Evolutionary conservation across 1,139 yeast genomes (phyloP).

Genomic region (Waltiozyma sp.): DNA sequence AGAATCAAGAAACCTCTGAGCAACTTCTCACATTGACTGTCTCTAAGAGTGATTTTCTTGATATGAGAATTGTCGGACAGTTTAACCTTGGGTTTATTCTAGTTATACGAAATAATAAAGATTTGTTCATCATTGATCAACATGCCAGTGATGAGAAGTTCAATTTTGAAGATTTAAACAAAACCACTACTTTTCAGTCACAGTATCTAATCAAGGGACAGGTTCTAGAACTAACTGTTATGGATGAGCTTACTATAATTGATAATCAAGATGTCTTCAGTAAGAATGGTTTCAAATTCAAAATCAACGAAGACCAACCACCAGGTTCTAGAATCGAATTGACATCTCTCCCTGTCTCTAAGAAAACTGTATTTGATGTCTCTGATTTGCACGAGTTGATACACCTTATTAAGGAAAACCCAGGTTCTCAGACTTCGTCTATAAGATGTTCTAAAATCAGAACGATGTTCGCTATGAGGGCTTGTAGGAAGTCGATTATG

Average conservation of each 20-base stretch:
- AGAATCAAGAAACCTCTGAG: conserved; percentile 41
- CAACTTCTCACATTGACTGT: conserved; percentile 42
- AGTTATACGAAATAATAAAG: conserved; percentile 40
- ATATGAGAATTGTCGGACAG: conserved; percentile 81
- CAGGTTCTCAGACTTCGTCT: conserved; percentile 22
- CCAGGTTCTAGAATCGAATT: conserved; percentile 52
- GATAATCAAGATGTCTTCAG: conserved; percentile 48
- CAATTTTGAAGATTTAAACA: conserved; percentile 67
- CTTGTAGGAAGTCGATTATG: conserved; percentile 92
- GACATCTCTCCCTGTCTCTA: conserved; percentile 62
- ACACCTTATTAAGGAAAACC: conserved; percentile 39
- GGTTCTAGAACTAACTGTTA: conserved; percentile 51
- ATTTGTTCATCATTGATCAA: conserved; percentile 83
- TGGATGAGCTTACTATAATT: conserved; percentile 64
- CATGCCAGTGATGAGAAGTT: conserved; percentile 95
- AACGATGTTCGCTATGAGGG: conserved; percentile 84
- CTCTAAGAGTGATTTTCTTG: conserved; percentile 49
- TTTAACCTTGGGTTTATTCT: conserved; percentile 86
- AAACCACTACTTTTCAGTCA: conserved; percentile 41
- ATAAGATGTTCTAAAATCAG: conserved; percentile 70
- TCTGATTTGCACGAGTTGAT: conserved; percentile 71
- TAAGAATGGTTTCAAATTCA: conserved; percentile 66
- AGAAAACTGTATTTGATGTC: conserved; percentile 51
- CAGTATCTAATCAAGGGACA: conserved; percentile 70
- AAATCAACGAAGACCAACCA: conserved; percentile 33